Conservation (phyloP, 176 grass and related monocot species). For the Carex scoparia region DNA sequence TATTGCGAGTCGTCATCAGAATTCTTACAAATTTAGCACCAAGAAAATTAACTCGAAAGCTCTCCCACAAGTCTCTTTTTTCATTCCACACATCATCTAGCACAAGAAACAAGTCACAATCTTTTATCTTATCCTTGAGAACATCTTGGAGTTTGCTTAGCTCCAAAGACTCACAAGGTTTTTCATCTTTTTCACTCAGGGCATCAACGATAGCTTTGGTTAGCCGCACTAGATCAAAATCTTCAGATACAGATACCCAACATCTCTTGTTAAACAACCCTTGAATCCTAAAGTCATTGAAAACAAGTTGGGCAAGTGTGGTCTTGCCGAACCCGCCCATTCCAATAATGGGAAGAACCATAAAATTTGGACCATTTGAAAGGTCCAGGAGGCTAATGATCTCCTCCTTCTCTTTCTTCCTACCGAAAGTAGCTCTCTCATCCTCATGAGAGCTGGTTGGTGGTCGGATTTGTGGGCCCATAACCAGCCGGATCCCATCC, state of each 20-base stretch:
- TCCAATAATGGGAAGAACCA: slow-evolving; percentile 24
- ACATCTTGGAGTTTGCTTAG: no score
- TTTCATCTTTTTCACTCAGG: no score
- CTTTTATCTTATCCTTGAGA: background rate
- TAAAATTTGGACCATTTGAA: background rate
- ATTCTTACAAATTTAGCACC: slow-evolving; percentile 5
- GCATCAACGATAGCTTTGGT: background rate
- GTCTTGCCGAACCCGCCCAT: slow-evolving; percentile 26
- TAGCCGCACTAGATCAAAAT: background rate
- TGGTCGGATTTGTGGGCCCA: background rate
- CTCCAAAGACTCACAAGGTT: no score
- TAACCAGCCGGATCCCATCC: background rate
- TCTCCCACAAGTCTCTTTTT: slow-evolving; percentile 19
- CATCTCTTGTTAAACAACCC: background rate
- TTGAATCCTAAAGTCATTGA: background rate
- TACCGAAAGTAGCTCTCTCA: background rate
- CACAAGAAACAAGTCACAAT: slow-evolving; percentile 22
- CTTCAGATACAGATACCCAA: slow-evolving; percentile 33
- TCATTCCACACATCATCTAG: slow-evolving; percentile 44
- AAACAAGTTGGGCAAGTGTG: slow-evolving; percentile 17
- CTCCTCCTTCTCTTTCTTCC: background rate
- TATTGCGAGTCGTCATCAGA: slow-evolving; percentile 25
- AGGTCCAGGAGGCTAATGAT: background rate
- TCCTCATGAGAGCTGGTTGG: background rate
- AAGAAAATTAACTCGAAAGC: background rate